Base-by-base conservation (phyloP, 1,284 basidiomycete species). In the Austroboletus niveus region DNA sequence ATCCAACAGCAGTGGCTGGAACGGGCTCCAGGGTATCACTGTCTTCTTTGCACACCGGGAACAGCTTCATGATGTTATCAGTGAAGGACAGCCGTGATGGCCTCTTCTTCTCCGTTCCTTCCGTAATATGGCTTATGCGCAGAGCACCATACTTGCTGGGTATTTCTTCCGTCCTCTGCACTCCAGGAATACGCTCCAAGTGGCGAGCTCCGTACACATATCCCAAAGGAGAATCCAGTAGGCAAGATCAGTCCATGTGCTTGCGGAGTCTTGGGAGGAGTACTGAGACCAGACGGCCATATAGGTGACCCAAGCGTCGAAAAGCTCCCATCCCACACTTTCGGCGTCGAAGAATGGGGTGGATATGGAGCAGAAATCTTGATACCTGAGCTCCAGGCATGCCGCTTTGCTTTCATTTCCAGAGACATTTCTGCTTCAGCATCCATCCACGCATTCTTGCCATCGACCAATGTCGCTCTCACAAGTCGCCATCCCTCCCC, bases 341-440 rank as follows among this genome's bases (percentile, higher is more conserved):
- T 24, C 22, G 22, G 22, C 4, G 4, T 24, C 22, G 22, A 24
- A 24, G 22, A 24, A 24, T 4, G 22, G 22, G 22, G 22, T 24
- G 45, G 32, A 52, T 67, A 68, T 4, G 65, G 59, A 1, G 59
- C 65, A 46, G 53, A 42, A 35, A 70, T 54, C 46, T 58, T 65
- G 51, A 70, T 62, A 14, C 65, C 69, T 15, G 67, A 66, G 47
- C 69, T 67, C 65, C 65, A 67, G 7, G 65, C 69, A 14, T 69
- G 64, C n/a, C 69, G 60, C 42, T 70, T 69, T 8, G 67, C 69
- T 45, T 49, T 69, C 31, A 48, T 50, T 50, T 67, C 65, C 29
- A 67, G 58, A 2, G 54, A 48, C 27, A 39, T 51, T 45, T 68
- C 65, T 3, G 43, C 20, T 34, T 70, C 65, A 10, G 49, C 12